Percentiles rank a stretch among this genome's conserved stretches.
These are phyloP conservation scores for Metschnikowia similis DNA, from an alignment of 805 yeast genomes.

Conservation along the genomic window DNA sequence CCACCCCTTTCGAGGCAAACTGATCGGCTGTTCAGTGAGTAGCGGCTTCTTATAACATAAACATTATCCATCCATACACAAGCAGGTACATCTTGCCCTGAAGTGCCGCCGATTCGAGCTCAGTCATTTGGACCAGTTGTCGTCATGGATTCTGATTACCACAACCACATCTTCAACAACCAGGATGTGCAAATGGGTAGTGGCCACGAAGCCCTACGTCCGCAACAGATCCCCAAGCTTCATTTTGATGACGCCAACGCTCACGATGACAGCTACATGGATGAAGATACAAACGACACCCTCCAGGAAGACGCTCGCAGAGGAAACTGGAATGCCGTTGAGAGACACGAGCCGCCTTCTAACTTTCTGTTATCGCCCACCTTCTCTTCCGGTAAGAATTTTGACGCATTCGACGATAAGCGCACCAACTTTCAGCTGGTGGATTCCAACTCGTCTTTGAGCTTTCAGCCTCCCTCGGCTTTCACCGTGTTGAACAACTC, in stretches of 20 bases:
- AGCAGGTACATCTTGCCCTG: not conserved
- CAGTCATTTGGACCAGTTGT: not conserved
- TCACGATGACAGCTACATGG: constrained; percentile 35
- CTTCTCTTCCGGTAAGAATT: constrained; percentile 15
- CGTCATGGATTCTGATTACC: constrained; percentile 4
- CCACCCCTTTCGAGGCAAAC: too few relatives aligned
- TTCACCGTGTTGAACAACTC: constrained; percentile 39
- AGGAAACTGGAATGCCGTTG: constrained; percentile 4
- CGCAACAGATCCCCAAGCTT: not conserved
- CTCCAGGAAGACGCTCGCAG: constrained; percentile 9
- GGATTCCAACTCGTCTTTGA: constrained; percentile 27
- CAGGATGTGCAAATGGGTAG: not conserved
- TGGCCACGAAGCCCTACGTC: not conserved
- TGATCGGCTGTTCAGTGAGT: too few relatives aligned
- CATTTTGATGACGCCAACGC: not conserved
- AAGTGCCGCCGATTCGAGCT: not conserved
- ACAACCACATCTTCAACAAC: constrained; percentile 3
- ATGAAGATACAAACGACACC: constrained; percentile 31
- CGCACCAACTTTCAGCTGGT: constrained; percentile 32
- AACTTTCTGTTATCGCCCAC: constrained; percentile 24
- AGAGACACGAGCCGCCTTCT: constrained; percentile 11
- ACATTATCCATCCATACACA: too few relatives aligned
- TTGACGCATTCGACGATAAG: constrained; percentile 15
- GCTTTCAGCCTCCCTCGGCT: constrained; percentile 38
- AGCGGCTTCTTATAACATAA: too few relatives aligned